phyloP scores from a whole-genome alignment of 441 rosid genomes.

The Populus tomentosa region DNA sequence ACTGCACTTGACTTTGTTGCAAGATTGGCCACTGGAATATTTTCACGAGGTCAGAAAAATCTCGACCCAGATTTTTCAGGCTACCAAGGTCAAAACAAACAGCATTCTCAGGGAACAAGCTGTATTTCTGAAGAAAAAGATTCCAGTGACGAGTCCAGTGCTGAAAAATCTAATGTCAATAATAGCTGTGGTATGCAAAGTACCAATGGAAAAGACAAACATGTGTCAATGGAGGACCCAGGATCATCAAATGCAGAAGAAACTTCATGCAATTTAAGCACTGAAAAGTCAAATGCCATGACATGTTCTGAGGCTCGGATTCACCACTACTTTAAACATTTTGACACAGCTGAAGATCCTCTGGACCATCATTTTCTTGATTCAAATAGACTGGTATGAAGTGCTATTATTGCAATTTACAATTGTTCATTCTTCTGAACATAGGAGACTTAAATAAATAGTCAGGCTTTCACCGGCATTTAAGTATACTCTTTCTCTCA shows the following conservation, averaged over 20 bases:
- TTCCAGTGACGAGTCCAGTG: constrained; percentile 43
- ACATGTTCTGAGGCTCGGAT: constrained; percentile 32
- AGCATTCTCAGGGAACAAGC: constrained; percentile 23
- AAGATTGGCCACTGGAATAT: constrained; percentile 79
- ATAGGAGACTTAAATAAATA: neutral
- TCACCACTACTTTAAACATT: constrained; percentile 54
- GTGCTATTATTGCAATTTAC: neutral
- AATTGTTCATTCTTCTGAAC: neutral
- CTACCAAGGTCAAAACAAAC: constrained; percentile 41
- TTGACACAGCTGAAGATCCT: constrained; percentile 81
- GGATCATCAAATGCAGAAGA: constrained; percentile 29
- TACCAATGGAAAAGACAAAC: constrained; percentile 30
- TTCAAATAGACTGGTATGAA: constrained; percentile 59
- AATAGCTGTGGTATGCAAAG: constrained; percentile 33
- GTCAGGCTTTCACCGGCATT: neutral
- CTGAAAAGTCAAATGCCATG: constrained; percentile 34
- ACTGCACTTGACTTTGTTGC: constrained; percentile 88
- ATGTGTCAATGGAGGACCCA: constrained; percentile 27
- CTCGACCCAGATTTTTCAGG: constrained; percentile 43
- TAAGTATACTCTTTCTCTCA: neutral
- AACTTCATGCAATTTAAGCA: constrained; percentile 25
- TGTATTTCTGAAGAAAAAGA: constrained; percentile 30
- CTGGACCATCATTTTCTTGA: constrained; percentile 82
- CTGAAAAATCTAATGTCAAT: constrained; percentile 35
- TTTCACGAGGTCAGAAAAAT: constrained; percentile 64